Evolutionary conservation across 176 grass and related monocot genomes (phyloP).

Genomic region (Cymbopogon citratus): DNA sequence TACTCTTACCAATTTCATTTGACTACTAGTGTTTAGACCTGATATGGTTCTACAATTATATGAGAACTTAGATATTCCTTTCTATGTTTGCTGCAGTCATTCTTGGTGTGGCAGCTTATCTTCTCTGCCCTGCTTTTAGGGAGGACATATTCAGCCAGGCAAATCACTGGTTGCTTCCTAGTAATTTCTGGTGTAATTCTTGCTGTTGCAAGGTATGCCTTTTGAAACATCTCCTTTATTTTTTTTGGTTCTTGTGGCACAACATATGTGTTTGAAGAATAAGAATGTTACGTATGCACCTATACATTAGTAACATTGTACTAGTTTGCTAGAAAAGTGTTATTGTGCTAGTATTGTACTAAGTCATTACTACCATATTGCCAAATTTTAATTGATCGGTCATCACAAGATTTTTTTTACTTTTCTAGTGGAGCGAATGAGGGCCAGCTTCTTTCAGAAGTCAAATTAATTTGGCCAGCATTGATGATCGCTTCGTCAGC

Average conservation of each 20-base stretch:
- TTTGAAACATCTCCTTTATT: background rate
- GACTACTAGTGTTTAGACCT: background rate
- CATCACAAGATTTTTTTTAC: background rate
- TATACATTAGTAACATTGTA: background rate
- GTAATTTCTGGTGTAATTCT: constrained; percentile 80
- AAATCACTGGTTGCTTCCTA: constrained; percentile 70
- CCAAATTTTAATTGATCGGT: background rate
- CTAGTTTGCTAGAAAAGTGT: background rate
- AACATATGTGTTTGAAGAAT: background rate
- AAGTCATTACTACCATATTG: background rate
- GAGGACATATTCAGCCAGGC: constrained; percentile 57
- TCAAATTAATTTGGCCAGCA: constrained; percentile 67
- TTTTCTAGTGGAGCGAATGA: constrained; percentile 52
- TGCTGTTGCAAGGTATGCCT: constrained; percentile 61
- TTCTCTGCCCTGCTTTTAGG: constrained; percentile 72
- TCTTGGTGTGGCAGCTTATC: constrained; percentile 90
- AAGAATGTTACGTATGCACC: background rate
- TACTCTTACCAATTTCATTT: background rate
- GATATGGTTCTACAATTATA: background rate
- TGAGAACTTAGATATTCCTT: background rate
- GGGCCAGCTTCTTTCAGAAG: constrained; percentile 55
- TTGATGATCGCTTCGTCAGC: constrained; percentile 72
- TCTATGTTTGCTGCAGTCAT: constrained; percentile 61
- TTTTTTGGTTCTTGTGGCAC: background rate
- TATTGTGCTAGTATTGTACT: background rate